These are phyloP conservation scores for Cryphonectria naterciae DNA, from an alignment of 2,329 filamentous ascomycete species.

Conservation along the genomic window DNA sequence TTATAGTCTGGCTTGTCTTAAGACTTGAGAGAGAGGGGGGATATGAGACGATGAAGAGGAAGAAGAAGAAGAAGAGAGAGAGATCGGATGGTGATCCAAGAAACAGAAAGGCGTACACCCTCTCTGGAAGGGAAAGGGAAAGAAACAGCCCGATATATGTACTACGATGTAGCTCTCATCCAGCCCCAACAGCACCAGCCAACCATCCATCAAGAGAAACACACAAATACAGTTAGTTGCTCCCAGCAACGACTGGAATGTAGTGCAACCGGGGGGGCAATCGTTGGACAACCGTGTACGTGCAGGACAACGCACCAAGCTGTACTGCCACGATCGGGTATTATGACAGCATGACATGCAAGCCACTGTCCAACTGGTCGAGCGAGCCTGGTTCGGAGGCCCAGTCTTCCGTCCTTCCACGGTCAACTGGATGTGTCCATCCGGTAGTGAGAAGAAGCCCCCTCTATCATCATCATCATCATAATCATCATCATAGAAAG, in stretches of 20 bases:
- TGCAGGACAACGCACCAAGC: not conserved
- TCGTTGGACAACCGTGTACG: not conserved
- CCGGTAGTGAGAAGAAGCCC: not conserved
- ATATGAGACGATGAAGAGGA: not conserved
- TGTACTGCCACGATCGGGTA: not conserved
- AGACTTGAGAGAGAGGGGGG: not conserved
- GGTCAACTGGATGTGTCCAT: not conserved
- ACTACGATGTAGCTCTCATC: not conserved
- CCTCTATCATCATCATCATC: not conserved
- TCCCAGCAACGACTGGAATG: constrained; percentile 4
- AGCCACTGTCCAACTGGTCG: not conserved
- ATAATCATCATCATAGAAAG: not conserved
- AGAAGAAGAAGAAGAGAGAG: not conserved
- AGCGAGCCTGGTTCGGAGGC: not conserved
- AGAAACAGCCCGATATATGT: constrained; percentile 3
- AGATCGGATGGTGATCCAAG: not conserved
- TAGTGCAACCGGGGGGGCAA: not conserved
- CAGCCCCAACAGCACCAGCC: not conserved
- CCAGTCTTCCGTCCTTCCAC: not conserved
- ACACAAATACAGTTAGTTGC: not conserved
- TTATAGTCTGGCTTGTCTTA: not conserved
- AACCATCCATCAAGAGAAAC: not conserved
- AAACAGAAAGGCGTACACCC: too few species aligned
- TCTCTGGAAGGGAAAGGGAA: not conserved
- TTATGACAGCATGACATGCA: constrained; percentile 3